Evolutionary conservation across 139 green algal genomes (phyloP).

Genomic region (Auxenochlorella pyrenoidosa): DNA sequence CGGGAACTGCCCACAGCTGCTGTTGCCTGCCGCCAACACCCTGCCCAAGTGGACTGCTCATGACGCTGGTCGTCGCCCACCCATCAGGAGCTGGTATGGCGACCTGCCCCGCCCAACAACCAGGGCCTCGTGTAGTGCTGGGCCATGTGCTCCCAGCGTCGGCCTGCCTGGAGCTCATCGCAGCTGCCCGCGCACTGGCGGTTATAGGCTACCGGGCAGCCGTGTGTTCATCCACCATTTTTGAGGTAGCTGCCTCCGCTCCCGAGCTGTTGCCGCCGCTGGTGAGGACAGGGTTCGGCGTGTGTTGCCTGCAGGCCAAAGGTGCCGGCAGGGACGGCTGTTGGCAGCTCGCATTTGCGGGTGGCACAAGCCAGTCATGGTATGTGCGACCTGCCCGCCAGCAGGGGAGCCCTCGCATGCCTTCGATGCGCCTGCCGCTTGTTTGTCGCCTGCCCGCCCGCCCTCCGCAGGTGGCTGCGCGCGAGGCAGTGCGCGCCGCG

Average conservation of each 20-base stretch:
- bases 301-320: too few species aligned
- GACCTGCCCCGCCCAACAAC: neutral
- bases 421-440: neutral
- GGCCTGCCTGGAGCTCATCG: neutral
- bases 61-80: neutral
- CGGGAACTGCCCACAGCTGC: neutral
- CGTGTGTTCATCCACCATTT: neutral
- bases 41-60: neutral
- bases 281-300: too few species aligned
- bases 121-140: neutral
- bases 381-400: neutral
- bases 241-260: neutral
- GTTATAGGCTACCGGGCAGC: neutral
- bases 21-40: neutral
- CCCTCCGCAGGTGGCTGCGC: constrained; percentile 28
- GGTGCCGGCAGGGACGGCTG: too few species aligned
- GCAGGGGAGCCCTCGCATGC: neutral
- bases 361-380: too few species aligned
- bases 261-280: constrained; percentile 10
- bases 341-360: too few species aligned
- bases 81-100: neutral
- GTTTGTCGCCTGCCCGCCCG: neutral
- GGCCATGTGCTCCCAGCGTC: neutral
- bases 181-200: neutral
- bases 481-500: constrained; percentile 24